Percentiles rank a stretch among this genome's conserved stretches.
phyloP scores from a whole-genome alignment of 208 protist genomes.

The Crithidia acanthocephali region DNA sequence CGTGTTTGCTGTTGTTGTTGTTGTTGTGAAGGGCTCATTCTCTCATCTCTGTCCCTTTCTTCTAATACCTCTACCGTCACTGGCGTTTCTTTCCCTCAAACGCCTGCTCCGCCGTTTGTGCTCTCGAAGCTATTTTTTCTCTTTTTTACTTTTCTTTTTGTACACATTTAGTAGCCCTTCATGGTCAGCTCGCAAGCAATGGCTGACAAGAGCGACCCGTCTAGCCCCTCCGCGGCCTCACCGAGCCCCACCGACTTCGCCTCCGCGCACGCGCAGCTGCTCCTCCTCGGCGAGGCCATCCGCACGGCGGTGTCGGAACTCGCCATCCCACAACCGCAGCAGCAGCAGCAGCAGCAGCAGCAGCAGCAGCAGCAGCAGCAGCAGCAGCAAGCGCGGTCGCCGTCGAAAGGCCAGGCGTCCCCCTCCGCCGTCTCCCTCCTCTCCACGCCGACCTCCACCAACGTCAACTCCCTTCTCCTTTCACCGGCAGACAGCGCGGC shows the following conservation, averaged over 20 bases:
- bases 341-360: no score
- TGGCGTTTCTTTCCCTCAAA: no score
- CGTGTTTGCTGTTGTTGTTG: no score
- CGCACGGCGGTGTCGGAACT: constrained; percentile 7
- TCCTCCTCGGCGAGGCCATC: constrained; percentile 21
- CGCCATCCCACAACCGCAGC: not conserved
- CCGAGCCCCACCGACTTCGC: constrained; percentile 6
- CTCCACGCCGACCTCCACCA: not conserved
- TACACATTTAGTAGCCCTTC: no score
- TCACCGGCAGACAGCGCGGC: not conserved
- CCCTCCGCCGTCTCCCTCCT: not conserved
- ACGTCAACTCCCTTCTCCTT: not conserved
- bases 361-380: not conserved
- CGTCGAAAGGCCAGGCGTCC: not conserved
- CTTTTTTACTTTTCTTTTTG: no score
- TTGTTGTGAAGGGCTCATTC: no score
- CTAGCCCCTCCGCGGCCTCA: not conserved
- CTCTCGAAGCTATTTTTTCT: no score
- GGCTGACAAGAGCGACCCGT: not conserved
- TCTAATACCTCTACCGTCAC: no score
- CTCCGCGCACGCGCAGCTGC: constrained; percentile 30
- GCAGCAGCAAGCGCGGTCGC: not conserved
- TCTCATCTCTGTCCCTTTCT: no score
- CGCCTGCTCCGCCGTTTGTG: no score
- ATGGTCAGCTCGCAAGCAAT: not conserved